These are phyloP conservation scores for Panaeolus papilionaceus DNA, from an alignment of 768 basidiomycete genomes.

Conservation along the genomic window DNA sequence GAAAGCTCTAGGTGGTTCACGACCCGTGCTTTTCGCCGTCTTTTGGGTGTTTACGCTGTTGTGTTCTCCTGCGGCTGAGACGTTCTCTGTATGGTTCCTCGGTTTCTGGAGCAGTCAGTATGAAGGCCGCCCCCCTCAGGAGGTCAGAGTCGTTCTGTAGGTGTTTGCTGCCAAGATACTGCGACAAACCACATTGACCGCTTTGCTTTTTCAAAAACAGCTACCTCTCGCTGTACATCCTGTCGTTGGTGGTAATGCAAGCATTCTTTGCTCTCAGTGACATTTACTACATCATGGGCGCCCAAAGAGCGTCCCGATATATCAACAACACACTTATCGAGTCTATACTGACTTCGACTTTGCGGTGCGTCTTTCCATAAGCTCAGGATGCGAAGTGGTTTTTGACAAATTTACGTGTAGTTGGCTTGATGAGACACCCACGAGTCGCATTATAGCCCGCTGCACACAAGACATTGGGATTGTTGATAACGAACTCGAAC, in stretches of 20 bases:
- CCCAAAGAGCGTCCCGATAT: conserved; percentile 56
- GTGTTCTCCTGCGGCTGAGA: conserved; percentile 44
- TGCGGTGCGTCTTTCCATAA: conserved; percentile 46
- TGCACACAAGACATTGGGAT: conserved; percentile 70
- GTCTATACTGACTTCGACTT: conserved; percentile 62
- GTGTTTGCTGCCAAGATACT: conserved; percentile 25
- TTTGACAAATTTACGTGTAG: conserved; percentile 33
- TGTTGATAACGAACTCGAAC: conserved; percentile 54
- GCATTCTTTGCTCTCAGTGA: conserved; percentile 40
- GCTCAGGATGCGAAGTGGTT: not conserved
- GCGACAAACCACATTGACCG: not conserved
- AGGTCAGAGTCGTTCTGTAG: conserved; percentile 43
- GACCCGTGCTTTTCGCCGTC: conserved; percentile 28
- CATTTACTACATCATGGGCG: conserved; percentile 50
- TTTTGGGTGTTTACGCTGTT: conserved; percentile 39
- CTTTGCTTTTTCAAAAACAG: conserved; percentile 33
- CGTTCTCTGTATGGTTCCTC: conserved; percentile 41
- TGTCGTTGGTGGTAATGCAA: conserved; percentile 21
- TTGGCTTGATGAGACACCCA: conserved; percentile 55
- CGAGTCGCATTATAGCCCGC: conserved; percentile 63
- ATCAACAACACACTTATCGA: conserved; percentile 60
- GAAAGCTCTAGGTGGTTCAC: not conserved
- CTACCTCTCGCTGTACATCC: conserved; percentile 44
- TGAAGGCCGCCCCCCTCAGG: conserved; percentile 34
- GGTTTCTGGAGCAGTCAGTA: conserved; percentile 55